Evolutionary conservation across 371 early-diverging fungal species (phyloP).

Genomic region (Mucor plumbeus): DNA sequence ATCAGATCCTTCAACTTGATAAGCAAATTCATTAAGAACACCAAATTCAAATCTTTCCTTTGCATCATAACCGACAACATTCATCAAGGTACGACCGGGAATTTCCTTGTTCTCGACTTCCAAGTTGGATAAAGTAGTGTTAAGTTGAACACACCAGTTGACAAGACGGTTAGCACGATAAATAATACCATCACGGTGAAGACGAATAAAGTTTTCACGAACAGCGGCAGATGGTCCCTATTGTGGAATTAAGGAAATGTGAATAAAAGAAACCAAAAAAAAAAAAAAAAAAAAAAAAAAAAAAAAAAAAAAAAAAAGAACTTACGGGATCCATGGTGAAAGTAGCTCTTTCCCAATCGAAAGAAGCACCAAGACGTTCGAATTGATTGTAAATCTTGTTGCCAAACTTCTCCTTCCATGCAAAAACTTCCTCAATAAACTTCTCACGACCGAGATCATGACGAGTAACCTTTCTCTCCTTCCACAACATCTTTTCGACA

Average conservation of each 20-base stretch:
- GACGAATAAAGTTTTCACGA: slow-evolving; percentile 92
- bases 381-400: slow-evolving; percentile 91
- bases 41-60: slow-evolving; percentile 98
- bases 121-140: slow-evolving; percentile 97
- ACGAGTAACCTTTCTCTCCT: slow-evolving; percentile 80
- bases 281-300: background rate
- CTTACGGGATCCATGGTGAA: slow-evolving; percentile 96
- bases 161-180: slow-evolving; percentile 98
- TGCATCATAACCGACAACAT: slow-evolving; percentile 90
- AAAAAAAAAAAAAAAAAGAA: background rate
- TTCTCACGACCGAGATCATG: slow-evolving; percentile 95
- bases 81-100: slow-evolving; percentile 82
- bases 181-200: slow-evolving; percentile 97
- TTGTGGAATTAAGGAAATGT: too few species aligned
- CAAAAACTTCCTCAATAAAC: slow-evolving; percentile 93
- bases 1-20: slow-evolving; percentile 79
- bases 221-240: slow-evolving; percentile 71
- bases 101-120: slow-evolving; percentile 97
- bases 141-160: slow-evolving; percentile 98
- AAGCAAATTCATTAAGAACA: slow-evolving; percentile 94
- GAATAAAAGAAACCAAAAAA: too few species aligned
- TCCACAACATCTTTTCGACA: slow-evolving; percentile 95
- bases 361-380: slow-evolving; percentile 92
- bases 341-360: slow-evolving; percentile 92
- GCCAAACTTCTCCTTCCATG: slow-evolving; percentile 97